Base-by-base conservation (phyloP, 2,329 filamentous ascomycete species). In the Calycina marina region DNA sequence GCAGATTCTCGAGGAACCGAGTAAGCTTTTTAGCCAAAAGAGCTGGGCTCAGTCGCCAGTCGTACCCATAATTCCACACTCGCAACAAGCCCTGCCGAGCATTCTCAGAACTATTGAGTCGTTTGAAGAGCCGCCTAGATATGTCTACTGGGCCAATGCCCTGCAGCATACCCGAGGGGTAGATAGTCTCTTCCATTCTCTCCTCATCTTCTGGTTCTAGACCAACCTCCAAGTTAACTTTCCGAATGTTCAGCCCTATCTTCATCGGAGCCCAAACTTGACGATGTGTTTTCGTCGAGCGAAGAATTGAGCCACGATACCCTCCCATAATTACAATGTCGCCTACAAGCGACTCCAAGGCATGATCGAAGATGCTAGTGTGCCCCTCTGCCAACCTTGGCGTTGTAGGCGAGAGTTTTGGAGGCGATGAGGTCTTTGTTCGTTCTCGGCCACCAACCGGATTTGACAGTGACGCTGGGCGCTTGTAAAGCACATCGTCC, bases 211-310 rank as follows among this genome's bases (percentile, higher is more conserved):
- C 78, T 2, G 72, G 72, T 10, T 80, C 68, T 4, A 94, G 58
- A 0, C 85, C 86, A 6, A 96, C 77, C 52, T 93, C 84, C 4
- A 96, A 63, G 51, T 96, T 83, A 2, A 88, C 86, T 51, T 90
- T 93, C 34, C 86, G 77, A 39, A 94, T 70, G 45, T 93, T 93
- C 31, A 96, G 60, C 1, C 88, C 86, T 16, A 93, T 77, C 55
- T 94, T 94, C 49, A 94, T 77, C 0, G 86, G 86, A 2, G 92
- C 82, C 88, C 88, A 96, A 0, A 93, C 60, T 51, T 93, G 84
- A n/a, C 84, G 74, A 48, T 88, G 73, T 4, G 81, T 69, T 40
- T 84, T 76, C 8, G 83, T 78, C 8, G 84, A 92, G 17, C 86
- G 74, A 17, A 96, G 56, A n/a, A 94, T 67, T 0, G 86, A 93